Evolutionary conservation across 495 filamentous ascomycete species (phyloP).

Genomic region (Tuber magnatum): DNA sequence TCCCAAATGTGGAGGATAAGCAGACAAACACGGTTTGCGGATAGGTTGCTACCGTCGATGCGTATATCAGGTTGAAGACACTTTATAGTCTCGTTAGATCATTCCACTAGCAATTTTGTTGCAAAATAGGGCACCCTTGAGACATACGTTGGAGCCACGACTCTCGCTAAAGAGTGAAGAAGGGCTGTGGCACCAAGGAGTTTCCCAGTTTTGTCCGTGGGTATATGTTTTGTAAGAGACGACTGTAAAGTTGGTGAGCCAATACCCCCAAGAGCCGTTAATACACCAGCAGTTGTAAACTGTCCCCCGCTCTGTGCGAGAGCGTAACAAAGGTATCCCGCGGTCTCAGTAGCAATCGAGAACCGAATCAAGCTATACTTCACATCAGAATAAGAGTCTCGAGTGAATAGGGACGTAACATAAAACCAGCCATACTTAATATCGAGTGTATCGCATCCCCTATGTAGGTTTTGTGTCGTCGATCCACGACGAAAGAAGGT

Average conservation of each 20-base stretch:
- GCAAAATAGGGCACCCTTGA: background rate
- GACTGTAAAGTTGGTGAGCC: conserved; percentile 75
- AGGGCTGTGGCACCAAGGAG: conserved; percentile 80
- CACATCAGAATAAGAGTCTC: conserved; percentile 15
- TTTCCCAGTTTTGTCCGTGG: conserved; percentile 69
- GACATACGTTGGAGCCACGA: conserved; percentile 59
- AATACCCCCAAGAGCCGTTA: conserved; percentile 73
- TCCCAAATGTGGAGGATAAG: conserved; percentile 58
- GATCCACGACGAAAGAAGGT: conserved; percentile 23
- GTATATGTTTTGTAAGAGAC: conserved; percentile 82
- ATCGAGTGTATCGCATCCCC: conserved; percentile 72
- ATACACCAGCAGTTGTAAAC: conserved; percentile 59
- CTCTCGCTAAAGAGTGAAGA: conserved; percentile 71
- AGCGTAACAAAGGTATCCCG: conserved; percentile 69
- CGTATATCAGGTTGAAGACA: conserved; percentile 79
- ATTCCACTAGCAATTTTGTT: too few relatives aligned
- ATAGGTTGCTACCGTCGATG: conserved; percentile 65
- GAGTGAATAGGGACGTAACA: background rate
- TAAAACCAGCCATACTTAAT: conserved; percentile 43
- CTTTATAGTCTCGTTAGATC: conserved; percentile 1
- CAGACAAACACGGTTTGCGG: conserved; percentile 78
- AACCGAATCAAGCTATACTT: conserved; percentile 55
- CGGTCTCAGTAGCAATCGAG: conserved; percentile 67
- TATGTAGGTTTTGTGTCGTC: conserved; percentile 45
- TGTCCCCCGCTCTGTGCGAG: conserved; percentile 51